Evolutionary conservation across 352 stramenopile species (phyloP), one percentile per base, ranked within the genome.

Genomic region (Peronosclerospora sorghi): DNA sequence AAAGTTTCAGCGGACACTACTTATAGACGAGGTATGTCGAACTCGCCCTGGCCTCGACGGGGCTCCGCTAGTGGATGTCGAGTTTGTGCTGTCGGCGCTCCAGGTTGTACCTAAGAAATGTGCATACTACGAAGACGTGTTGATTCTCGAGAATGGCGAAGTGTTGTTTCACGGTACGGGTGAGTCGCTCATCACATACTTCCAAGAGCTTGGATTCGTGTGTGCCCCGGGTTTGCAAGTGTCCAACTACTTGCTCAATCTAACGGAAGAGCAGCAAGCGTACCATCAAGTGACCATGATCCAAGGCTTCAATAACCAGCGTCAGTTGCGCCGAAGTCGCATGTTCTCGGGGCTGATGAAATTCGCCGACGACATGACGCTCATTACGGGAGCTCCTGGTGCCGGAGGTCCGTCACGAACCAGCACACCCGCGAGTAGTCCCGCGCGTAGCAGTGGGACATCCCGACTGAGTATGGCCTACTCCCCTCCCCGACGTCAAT

Each of bases 301-400:
- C 21, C 51, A 61, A 52, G 56, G 56, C n/a, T 65, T 65, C 34
- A 59, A 57, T 30, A 65, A 65, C 39, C 51, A 65, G 30, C 50
- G 56, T 8, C 56, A 65, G 32, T 32, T 65, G 21, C 56, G 56
- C 19, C 56, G 56, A 8, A 65, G 41, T 8, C 56, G 56, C 18
- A 56, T 65, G 50, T 61, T 65, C 24, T 54, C 51, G 10, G 56
- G 51, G 1, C 34, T 65, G 32, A 56, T 62, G 40, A 66, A 66
- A 36, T 66, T 52, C 34, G 42, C 52, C n/a, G 57, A 66, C 23
- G 52, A 62, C 19, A 59, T 66, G 47, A 41, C 53, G 21, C 41
- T 62, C 9, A 35, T 66, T 17, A 61, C 52, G 29, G 57, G 57
- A 18, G 52, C 35, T 5, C 51, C 45, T 5, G 56, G 51, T n/a